A percentile compares a stretch with the other conserved stretches of the same genome.
These are phyloP conservation scores for Fusarium keratoplasticum DNA, from an alignment of 2,329 filamentous ascomycete genomes.

Conservation along the genomic window DNA sequence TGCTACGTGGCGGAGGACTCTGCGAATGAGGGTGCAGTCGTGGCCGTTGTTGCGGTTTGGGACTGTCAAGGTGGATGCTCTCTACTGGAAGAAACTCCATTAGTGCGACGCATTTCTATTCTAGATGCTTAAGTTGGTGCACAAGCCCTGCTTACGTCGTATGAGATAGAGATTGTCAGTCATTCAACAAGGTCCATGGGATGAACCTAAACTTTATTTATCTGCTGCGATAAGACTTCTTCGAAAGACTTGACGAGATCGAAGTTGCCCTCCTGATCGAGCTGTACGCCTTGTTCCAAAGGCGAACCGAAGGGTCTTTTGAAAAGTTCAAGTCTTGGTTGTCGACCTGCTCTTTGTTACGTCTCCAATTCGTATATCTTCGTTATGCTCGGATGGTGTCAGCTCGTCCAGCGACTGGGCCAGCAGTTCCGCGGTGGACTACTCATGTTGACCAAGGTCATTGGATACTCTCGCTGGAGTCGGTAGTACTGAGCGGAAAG, in stretches of 20 bases:
- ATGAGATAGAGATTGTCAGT: not conserved
- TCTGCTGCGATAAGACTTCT: too few species aligned
- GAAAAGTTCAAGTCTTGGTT: too few species aligned
- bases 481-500: not conserved
- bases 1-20: not conserved
- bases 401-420: not conserved
- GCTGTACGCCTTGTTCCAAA: too few species aligned
- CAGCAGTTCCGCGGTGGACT: not conserved
- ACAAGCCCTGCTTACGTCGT: not conserved
- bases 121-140: not conserved
- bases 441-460: not conserved
- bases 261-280: too few species aligned
- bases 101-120: not conserved
- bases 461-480: not conserved
- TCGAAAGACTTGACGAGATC: too few species aligned
- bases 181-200: too few species aligned
- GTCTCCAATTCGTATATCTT: too few species aligned
- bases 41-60: conserved; percentile 38
- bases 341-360: too few species aligned
- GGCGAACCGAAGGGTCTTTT: too few species aligned
- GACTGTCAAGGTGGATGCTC: conserved; percentile 38
- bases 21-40: conserved; percentile 28
- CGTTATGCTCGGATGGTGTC: too few species aligned
- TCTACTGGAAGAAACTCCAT: conserved; percentile 35
- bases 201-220: too few species aligned